Evolutionary conservation across 1,284 basidiomycete species (phyloP).

Genomic region (Marasmius oreades): DNA sequence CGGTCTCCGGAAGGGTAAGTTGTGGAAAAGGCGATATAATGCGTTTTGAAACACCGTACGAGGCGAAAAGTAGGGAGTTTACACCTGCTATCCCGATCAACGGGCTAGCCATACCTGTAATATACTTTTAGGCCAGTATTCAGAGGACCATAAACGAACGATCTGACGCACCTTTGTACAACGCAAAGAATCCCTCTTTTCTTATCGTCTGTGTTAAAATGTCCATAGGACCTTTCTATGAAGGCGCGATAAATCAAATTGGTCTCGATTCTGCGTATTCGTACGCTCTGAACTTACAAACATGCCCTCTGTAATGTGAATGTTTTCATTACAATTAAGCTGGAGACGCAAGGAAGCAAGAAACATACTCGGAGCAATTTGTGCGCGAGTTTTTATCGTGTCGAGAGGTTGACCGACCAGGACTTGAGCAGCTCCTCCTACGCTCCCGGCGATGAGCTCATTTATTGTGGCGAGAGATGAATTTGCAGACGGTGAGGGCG

Average conservation of each 20-base stretch:
- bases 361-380: conserved; percentile 41
- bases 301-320: conserved; percentile 58
- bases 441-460: conserved; percentile 49
- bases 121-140: neutral
- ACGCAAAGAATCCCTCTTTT: conserved; percentile 86
- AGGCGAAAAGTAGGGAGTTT: conserved; percentile 92
- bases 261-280: neutral
- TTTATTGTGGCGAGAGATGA: conserved; percentile 31
- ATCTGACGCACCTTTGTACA: conserved; percentile 77
- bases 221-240: conserved; percentile 88
- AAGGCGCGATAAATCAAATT: neutral
- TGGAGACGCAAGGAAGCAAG: neutral
- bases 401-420: conserved; percentile 64
- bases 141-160: neutral
- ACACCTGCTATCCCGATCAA: conserved; percentile 94
- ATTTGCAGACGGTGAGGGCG: conserved; percentile 3
- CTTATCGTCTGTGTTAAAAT: conserved; percentile 77
- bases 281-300: conserved; percentile 55
- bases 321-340: neutral
- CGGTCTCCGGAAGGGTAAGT: conserved; percentile 76
- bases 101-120: conserved; percentile 86
- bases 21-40: conserved; percentile 87
- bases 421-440: conserved; percentile 48
- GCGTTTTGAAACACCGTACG: conserved; percentile 80
- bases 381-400: conserved; percentile 57